A percentile compares a stretch with the other conserved stretches of the same genome.
These are phyloP conservation scores for Pyrenochaeta sp. DNA, from an alignment of 2,329 filamentous ascomycete species.

Conservation along the genomic window DNA sequence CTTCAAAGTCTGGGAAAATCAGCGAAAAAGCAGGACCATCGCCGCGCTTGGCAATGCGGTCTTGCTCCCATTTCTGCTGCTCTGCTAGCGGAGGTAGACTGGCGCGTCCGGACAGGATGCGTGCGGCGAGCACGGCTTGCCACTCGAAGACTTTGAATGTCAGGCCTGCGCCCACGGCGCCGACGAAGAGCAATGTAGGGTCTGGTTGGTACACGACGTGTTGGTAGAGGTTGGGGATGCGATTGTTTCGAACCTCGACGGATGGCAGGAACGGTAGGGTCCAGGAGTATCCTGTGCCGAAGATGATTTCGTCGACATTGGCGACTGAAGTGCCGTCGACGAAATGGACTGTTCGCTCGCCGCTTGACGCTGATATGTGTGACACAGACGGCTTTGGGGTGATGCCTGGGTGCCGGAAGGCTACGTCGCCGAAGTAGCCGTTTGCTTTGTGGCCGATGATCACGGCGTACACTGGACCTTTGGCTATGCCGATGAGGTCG, in stretches of 20 bases:
- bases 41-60: conserved; percentile 62
- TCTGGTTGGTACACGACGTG: conserved; percentile 66
- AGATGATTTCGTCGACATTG: conserved; percentile 69
- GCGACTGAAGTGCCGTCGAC: conserved; percentile 62
- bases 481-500: conserved; percentile 58
- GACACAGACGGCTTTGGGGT: conserved; percentile 58
- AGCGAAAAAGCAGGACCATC: conserved; percentile 66
- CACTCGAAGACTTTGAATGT: conserved; percentile 76
- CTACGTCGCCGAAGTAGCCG: conserved; percentile 66
- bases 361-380: conserved; percentile 45
- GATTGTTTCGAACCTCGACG: conserved; percentile 63
- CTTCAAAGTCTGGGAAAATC: conserved; percentile 69
- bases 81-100: conserved; percentile 59
- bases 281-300: conserved; percentile 73
- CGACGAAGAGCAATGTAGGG: conserved; percentile 65
- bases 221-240: conserved; percentile 65
- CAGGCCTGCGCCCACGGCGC: conserved; percentile 60
- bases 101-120: conserved; percentile 65
- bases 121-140: conserved; percentile 70
- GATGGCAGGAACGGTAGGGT: conserved; percentile 64
- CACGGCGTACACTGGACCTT: conserved; percentile 62
- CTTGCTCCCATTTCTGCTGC: conserved; percentile 65
- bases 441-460: conserved; percentile 62
- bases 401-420: conserved; percentile 68
- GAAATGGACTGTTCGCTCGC: conserved; percentile 62